Evolutionary conservation across 1,139 yeast genomes (phyloP).

Genomic region (Pichia sp.): DNA sequence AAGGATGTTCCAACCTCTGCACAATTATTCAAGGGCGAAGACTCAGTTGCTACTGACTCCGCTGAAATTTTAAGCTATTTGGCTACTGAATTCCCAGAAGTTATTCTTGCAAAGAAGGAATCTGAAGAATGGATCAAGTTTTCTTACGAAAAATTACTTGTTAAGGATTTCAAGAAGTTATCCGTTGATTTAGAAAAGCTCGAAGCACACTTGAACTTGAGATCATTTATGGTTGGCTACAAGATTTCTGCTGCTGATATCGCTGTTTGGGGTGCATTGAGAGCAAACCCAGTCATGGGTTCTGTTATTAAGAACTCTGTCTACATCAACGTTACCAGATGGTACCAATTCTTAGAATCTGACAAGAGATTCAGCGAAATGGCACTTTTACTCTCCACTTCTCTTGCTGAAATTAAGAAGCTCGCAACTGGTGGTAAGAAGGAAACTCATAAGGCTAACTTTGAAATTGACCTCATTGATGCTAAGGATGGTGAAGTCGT

Average conservation of each 20-base stretch:
- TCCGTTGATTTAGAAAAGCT: slow-evolving; percentile 70
- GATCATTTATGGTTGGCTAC: slow-evolving; percentile 71
- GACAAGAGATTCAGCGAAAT: slow-evolving; percentile 63
- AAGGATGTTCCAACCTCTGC: slow-evolving; percentile 34
- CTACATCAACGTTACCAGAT: slow-evolving; percentile 81
- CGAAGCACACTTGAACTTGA: slow-evolving; percentile 77
- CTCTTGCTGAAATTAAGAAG: slow-evolving; percentile 69
- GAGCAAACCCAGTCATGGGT: slow-evolving; percentile 90
- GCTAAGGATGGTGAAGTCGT: slow-evolving; percentile 93
- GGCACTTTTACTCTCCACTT: slow-evolving; percentile 59
- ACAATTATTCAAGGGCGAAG: slow-evolving; percentile 38
- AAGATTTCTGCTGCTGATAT: slow-evolving; percentile 68
- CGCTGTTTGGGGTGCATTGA: slow-evolving; percentile 87
- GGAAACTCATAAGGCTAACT: slow-evolving; percentile 82
- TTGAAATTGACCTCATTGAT: slow-evolving; percentile 84
- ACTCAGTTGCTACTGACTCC: slow-evolving; percentile 21
- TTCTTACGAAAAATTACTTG: slow-evolving; percentile 61
- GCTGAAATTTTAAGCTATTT: slow-evolving; percentile 27
- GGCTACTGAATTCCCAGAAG: slow-evolving; percentile 39
- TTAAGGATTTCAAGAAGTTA: slow-evolving; percentile 84
- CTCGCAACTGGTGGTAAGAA: slow-evolving; percentile 64
- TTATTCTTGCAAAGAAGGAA: slow-evolving; percentile 30
- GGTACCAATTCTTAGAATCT: slow-evolving; percentile 76
- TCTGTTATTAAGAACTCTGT: slow-evolving; percentile 81
- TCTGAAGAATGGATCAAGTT: slow-evolving; percentile 59